Evolutionary conservation across 2,329 filamentous ascomycete species (phyloP), one percentile per base, ranked within the genome.

Genomic region (Chaetomium sp.): DNA sequence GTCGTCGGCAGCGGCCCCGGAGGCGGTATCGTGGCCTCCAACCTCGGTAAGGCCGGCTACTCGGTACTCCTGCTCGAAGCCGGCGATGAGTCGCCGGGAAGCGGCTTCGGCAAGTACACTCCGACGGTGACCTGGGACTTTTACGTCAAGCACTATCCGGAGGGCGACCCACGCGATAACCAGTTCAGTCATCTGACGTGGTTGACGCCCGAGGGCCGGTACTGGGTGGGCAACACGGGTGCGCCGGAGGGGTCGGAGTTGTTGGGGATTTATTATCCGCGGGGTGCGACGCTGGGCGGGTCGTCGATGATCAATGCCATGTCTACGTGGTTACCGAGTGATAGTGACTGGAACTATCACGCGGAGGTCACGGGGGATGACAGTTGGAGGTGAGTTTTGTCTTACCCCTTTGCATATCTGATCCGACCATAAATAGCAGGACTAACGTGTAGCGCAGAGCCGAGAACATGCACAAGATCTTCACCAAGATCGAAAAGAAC

Each of bases 1-100:
- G 74, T 85, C 14, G 80, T 85, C 11, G 82, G 82, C 10, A 80
- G 78, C 12, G 81, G 81, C 2, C 74, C 81, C 1, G 82, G 82
- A 40, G 81, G 82, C 54, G 80, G 77, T 9, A 80, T 81, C 27
- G 64, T 85, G 6, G 80, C 82, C 2, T 76, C 78, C 11, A 75
- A 81, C 44, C 74, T 85, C 35, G 82, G 82, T 7, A 69, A 80
- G 38, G 80, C 79, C 19, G 82, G 82, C 41, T 76, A 79, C 70
- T 79, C 76, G 59, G 79, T 79, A 2, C 75, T 86, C 9, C 72
- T 86, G 5, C 76, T 86, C 49, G 82, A 86, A 61, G 81, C 81
- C 6, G 82, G 81, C 45, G 78, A 82, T 64, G 76, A 82, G 63
- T 69, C 72, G 35, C 36, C 47, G 9, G 42, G 41, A 35, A 35